Evolutionary conservation across 129 eudicot genomes (phyloP), one percentile per base, ranked within the genome.

Genomic region (Solidago caesia): DNA sequence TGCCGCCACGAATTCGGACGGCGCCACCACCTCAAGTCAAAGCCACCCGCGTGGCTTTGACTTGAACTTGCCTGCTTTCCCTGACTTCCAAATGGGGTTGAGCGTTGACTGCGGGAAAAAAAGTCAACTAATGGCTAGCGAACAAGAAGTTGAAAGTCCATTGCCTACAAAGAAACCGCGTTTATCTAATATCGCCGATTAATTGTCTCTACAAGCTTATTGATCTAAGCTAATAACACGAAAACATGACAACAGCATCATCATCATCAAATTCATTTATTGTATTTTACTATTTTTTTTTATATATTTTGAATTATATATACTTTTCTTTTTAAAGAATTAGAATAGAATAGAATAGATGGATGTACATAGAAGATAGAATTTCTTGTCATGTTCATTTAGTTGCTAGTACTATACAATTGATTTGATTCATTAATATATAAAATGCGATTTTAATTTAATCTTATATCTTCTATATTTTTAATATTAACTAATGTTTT

Each of bases 121-220:
- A 77, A 80, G 78, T 82, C 92, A 85, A 80, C 25, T 74, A 6
- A 59, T 55, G 21, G 16, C 44, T 26, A 63, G 46, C 29, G 91
- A 92, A 8, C 90, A 89, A 74, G 96, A 92, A 61, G 96, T 84
- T 14, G 92, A 92, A 78, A 92, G 98, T 67, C 90, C 95, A 12
- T 52, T 82, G 63, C 88, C 91, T 11, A 65, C 14, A 7, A 89
- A 89, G 85, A 89, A 84, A 74, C 84, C 89, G 45, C 88, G 96
- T 59, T 75, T 88, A 5, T 71, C 77, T 49, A 66, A 44, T 41
- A 71, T 41, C 65, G 53, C 62, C 5, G 78, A 72, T 10, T 79
- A 66, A 66, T 16, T 45, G 57, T 51, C n/a, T 12, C 57, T 66
- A 33, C 39, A 33, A 33, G 21, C 21, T 21, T 21, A 21, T 21